phyloP scores from a whole-genome alignment of 2,329 filamentous ascomycete species.

The Lecanicillium sp. region DNA sequence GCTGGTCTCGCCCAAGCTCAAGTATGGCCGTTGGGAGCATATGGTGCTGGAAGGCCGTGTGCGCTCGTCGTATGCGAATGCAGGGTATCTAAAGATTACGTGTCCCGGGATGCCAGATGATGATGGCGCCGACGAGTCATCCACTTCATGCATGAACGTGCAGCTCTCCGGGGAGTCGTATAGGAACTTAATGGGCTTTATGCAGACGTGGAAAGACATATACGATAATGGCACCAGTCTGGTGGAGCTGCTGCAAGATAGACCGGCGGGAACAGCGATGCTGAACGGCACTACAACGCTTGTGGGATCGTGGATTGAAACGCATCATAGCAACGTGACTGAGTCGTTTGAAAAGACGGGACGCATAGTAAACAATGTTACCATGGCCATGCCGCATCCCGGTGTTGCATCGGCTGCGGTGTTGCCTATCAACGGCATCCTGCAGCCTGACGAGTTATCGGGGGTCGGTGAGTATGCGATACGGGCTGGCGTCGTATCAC shows the following conservation, averaged over 20 bases:
- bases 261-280: constrained; percentile 55
- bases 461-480: constrained; percentile 64
- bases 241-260: constrained; percentile 29
- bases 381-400: constrained; percentile 69
- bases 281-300: constrained; percentile 69
- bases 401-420: constrained; percentile 58
- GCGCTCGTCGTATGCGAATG: constrained; percentile 55
- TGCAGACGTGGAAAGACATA: constrained; percentile 45
- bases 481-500: constrained; percentile 61
- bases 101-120: constrained; percentile 55
- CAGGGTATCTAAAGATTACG: constrained; percentile 40
- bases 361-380: constrained; percentile 66
- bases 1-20: constrained; percentile 66
- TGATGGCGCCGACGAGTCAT: constrained; percentile 30
- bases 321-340: constrained; percentile 42
- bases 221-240: constrained; percentile 34
- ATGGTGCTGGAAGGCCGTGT: constrained; percentile 48
- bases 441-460: constrained; percentile 58
- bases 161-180: constrained; percentile 63
- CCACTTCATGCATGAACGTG: constrained; percentile 58
- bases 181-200: constrained; percentile 59
- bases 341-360: constrained; percentile 38
- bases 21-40: constrained; percentile 43
- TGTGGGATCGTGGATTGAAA: constrained; percentile 60
- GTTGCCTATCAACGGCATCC: constrained; percentile 53